phyloP scores from a whole-genome alignment of 2,329 filamentous ascomycete genomes.

The Aspergillaceae sp. region DNA sequence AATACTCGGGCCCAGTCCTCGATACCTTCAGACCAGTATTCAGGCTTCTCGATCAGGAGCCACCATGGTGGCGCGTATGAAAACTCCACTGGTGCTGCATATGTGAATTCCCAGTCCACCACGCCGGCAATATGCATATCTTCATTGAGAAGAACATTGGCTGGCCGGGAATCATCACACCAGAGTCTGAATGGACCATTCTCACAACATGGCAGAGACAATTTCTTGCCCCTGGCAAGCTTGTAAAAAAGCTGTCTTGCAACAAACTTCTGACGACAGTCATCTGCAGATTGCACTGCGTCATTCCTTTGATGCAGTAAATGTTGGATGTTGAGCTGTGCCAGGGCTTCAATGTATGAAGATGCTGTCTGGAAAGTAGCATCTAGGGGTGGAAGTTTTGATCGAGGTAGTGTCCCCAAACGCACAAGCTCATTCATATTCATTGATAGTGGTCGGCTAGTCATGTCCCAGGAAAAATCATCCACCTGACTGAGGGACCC shows the following conservation, averaged over 20 bases:
- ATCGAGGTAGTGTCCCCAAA: conserved; percentile 12
- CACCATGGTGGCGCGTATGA: conserved; percentile 13
- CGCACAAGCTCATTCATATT: conserved; percentile 35
- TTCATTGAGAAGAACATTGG: conserved; percentile 11
- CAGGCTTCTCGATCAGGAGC: conserved; percentile 11
- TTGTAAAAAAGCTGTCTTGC: conserved; percentile 13
- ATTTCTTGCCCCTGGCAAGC: conserved; percentile 8
- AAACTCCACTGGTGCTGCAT: conserved; percentile 13
- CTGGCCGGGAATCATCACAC: conserved; percentile 15
- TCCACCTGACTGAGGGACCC: conserved; percentile 7
- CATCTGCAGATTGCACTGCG: conserved; percentile 21
- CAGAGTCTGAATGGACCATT: conserved; percentile 17
- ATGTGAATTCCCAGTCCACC: conserved; percentile 17
- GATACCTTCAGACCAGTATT: conserved; percentile 10
- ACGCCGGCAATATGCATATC: conserved; percentile 8
- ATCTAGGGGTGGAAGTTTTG: conserved; percentile 5
- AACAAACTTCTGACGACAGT: conserved; percentile 15
- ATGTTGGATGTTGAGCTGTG: conserved; percentile 37
- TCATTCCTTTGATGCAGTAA: conserved; percentile 33
- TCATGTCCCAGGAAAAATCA: conserved; percentile 14
- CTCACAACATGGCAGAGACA: conserved; percentile 11
- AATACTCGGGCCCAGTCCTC: conserved; percentile 10
- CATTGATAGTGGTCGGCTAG: conserved; percentile 28
- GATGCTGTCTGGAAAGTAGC: conserved; percentile 22
- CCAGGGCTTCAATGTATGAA: conserved; percentile 32